These are phyloP conservation scores for Starmerella tilneyi DNA, from an alignment of 805 yeast species.

Conservation along the genomic window DNA sequence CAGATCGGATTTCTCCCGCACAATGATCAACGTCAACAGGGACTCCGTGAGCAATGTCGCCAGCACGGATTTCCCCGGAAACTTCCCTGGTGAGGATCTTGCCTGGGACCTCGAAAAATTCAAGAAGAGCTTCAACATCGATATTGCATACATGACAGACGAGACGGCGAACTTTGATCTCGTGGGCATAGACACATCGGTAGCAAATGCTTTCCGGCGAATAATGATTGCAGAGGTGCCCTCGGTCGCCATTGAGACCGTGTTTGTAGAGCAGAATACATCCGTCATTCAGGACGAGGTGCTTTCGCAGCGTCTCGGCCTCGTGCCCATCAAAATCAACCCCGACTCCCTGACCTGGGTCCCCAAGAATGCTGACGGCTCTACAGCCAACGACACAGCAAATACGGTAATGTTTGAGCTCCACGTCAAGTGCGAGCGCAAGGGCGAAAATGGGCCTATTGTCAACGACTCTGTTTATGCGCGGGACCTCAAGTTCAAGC, in stretches of 20 bases:
- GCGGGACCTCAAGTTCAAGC: constrained; percentile 75
- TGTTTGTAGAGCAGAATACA: constrained; percentile 84
- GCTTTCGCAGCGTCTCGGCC: constrained; percentile 87
- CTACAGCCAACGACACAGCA: constrained; percentile 54
- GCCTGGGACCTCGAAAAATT: constrained; percentile 81
- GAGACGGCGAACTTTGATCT: constrained; percentile 71
- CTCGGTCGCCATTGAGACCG: constrained; percentile 86
- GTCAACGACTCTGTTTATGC: constrained; percentile 83
- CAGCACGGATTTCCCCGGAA: constrained; percentile 89
- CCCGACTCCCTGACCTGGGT: constrained; percentile 86
- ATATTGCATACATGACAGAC: constrained; percentile 52
- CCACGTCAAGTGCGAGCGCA: constrained; percentile 72
- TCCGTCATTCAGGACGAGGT: constrained; percentile 97
- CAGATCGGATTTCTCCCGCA: constrained; percentile 15
- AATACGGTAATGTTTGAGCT: constrained; percentile 80
- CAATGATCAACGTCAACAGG: constrained; percentile 23
- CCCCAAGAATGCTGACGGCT: constrained; percentile 13
- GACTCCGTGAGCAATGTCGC: constrained; percentile 37
- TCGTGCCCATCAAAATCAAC: constrained; percentile 79
- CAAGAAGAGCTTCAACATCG: constrained; percentile 54
- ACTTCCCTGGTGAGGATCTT: constrained; percentile 49
- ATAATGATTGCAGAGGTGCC: constrained; percentile 97
- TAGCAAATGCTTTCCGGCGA: constrained; percentile 93
- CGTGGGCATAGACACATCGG: constrained; percentile 75
- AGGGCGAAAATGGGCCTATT: constrained; percentile 76